A percentile compares a stretch with the other conserved stretches of the same genome.
Conservation (phyloP, 164 flowering plant species). For the Macadamia tetraphylla region DNA sequence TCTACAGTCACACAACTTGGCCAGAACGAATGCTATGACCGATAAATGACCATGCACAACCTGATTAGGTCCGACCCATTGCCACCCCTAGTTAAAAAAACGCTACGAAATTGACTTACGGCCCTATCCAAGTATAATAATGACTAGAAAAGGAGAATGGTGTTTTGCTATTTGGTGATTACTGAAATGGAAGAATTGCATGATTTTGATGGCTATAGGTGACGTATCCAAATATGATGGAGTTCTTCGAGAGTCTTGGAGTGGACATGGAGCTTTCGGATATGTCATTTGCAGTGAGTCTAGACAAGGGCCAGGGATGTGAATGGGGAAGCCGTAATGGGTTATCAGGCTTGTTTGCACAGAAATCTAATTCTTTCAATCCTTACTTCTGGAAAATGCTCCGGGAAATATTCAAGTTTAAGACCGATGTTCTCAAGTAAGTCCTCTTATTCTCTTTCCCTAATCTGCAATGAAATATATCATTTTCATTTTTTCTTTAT, state of each 20-base stretch:
- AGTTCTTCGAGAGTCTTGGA: constrained; percentile 82
- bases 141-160: too few relatives aligned
- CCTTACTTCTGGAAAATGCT: constrained; percentile 86
- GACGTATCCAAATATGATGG: constrained; percentile 92
- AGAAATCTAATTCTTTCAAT: constrained; percentile 62
- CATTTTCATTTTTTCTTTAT: too few relatives aligned
- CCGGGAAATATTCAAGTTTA: constrained; percentile 68
- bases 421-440: constrained; percentile 63
- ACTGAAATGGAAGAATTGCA: too few relatives aligned
- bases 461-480: too few relatives aligned
- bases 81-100: too few relatives aligned
- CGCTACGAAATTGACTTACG: too few relatives aligned
- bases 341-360: constrained; percentile 73
- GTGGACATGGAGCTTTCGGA: constrained; percentile 83
- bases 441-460: background rate
- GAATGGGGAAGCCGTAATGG: constrained; percentile 96
- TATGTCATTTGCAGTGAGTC: constrained; percentile 90
- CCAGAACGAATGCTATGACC: too few relatives aligned
- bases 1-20: too few relatives aligned
- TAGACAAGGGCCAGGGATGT: constrained; percentile 61
- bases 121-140: too few relatives aligned
- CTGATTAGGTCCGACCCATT: too few relatives aligned
- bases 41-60: too few relatives aligned
- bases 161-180: too few relatives aligned
- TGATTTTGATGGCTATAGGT: constrained; percentile 52